Evolutionary conservation across 2,329 filamentous ascomycete species (phyloP).

Genomic region (Sporothrix variecibatus): DNA sequence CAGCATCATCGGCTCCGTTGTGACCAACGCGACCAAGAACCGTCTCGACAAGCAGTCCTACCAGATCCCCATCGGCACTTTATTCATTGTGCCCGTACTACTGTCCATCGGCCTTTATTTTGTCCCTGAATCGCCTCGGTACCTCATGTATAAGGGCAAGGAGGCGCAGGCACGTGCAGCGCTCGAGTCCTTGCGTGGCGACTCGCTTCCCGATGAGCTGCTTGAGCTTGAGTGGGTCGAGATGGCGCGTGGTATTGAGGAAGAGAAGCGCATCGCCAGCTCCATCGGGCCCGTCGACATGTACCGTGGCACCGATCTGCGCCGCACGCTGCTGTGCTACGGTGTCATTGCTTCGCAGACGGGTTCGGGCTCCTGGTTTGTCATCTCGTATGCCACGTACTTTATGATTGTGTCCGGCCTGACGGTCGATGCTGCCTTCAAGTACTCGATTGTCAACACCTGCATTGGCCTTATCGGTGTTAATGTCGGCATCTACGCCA

Average conservation of each 20-base stretch:
- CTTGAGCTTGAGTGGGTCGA: slow-evolving; percentile 45
- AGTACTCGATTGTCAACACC: slow-evolving; percentile 52
- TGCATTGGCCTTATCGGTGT: slow-evolving; percentile 52
- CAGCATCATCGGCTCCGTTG: slow-evolving; percentile 28
- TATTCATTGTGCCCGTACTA: slow-evolving; percentile 30
- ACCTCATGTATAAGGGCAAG: slow-evolving; percentile 42
- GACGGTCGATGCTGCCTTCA: slow-evolving; percentile 47
- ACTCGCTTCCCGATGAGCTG: slow-evolving; percentile 36
- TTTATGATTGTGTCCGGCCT: slow-evolving; percentile 48
- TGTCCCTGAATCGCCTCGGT: slow-evolving; percentile 50
- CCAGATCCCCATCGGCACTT: slow-evolving; percentile 31
- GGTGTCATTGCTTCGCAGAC: slow-evolving; percentile 50
- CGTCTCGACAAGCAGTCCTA: slow-evolving; percentile 28
- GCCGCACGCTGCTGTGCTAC: slow-evolving; percentile 53
- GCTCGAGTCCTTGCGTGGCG: slow-evolving; percentile 37
- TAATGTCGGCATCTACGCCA: slow-evolving; percentile 51
- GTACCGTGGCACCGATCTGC: slow-evolving; percentile 47
- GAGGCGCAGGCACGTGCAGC: slow-evolving; percentile 35
- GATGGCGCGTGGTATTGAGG: slow-evolving; percentile 44
- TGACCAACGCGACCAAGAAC: slow-evolving; percentile 27
- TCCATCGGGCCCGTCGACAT: slow-evolving; percentile 43
- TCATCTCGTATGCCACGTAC: slow-evolving; percentile 54
- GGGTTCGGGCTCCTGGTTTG: slow-evolving; percentile 50
- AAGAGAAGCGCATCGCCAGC: slow-evolving; percentile 39
- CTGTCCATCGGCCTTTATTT: slow-evolving; percentile 45